Percentiles rank a stretch among this genome's conserved stretches.
phyloP scores from a whole-genome alignment of 2,329 filamentous ascomycete genomes.

The Colletotrichum sp. region DNA sequence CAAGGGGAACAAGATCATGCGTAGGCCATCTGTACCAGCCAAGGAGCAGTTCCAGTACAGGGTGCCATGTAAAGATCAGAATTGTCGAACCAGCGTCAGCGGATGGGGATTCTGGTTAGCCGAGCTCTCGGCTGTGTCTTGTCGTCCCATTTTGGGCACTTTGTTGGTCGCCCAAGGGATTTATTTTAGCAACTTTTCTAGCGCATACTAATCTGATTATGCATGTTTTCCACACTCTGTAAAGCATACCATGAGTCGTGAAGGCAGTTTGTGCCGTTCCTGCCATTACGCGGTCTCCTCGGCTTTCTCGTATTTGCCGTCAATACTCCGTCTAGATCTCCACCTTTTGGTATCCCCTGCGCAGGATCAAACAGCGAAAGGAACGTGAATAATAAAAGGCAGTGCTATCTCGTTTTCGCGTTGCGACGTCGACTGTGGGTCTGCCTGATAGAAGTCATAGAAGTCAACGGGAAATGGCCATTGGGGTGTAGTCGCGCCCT shows the following conservation, averaged over 20 bases:
- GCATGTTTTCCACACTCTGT: background rate
- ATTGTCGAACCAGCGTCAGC: background rate
- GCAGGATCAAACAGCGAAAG: background rate
- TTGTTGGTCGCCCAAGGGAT: background rate
- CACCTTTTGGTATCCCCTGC: background rate
- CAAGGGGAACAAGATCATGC: background rate
- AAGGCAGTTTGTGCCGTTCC: background rate
- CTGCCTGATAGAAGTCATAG: background rate
- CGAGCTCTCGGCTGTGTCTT: background rate
- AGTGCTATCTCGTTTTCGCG: background rate
- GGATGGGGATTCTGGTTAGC: background rate
- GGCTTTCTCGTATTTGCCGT: background rate
- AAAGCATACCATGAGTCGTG: background rate
- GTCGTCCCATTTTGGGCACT: background rate
- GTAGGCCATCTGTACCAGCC: background rate
- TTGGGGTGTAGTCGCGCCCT: background rate
- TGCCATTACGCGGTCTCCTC: background rate
- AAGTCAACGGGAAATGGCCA: background rate
- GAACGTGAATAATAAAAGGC: background rate
- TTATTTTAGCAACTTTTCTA: background rate
- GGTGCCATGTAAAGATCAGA: background rate
- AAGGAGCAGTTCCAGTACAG: rapidly evolving
- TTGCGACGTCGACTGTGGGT: background rate
- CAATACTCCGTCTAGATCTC: background rate
- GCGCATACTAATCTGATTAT: background rate